phyloP scores from a whole-genome alignment of 176 grass and related monocot species.

The Lolium perenne region DNA sequence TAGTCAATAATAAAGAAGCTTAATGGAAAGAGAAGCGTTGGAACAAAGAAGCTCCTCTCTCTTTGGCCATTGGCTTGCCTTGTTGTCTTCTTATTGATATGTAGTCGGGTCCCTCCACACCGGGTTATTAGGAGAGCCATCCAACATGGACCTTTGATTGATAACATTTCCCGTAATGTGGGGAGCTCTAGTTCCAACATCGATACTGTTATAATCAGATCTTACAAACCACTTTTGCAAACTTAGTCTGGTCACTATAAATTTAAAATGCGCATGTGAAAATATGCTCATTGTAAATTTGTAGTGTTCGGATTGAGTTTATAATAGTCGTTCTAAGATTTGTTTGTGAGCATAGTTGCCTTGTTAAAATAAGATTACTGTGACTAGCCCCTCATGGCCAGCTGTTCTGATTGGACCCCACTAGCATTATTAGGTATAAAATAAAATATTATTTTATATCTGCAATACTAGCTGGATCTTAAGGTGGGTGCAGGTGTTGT shows the following conservation, averaged over 20 bases:
- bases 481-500: constrained; percentile 51
- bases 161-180: background rate
- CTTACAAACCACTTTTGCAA: constrained; percentile 41
- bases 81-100: constrained; percentile 31
- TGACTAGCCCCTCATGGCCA: constrained; percentile 40
- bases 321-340: constrained; percentile 46
- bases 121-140: constrained; percentile 34
- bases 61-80: constrained; percentile 40
- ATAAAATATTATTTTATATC: constrained; percentile 39
- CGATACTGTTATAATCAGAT: background rate
- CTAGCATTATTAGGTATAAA: constrained; percentile 36
- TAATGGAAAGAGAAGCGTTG: constrained; percentile 41
- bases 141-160: constrained; percentile 35
- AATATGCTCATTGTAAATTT: constrained; percentile 45
- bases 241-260: constrained; percentile 53
- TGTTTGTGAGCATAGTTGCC: background rate
- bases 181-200: background rate
- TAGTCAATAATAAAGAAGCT: constrained; percentile 49
- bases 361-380: constrained; percentile 42
- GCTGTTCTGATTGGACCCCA: constrained; percentile 40
- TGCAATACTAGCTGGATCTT: constrained; percentile 52
- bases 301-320: constrained; percentile 59
- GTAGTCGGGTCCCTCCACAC: constrained; percentile 39
- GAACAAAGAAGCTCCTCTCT: constrained; percentile 12
- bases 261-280: constrained; percentile 11